Conservation (phyloP, 352 stramenopile genomes). For the Poterioochromonas sp. region DNA sequence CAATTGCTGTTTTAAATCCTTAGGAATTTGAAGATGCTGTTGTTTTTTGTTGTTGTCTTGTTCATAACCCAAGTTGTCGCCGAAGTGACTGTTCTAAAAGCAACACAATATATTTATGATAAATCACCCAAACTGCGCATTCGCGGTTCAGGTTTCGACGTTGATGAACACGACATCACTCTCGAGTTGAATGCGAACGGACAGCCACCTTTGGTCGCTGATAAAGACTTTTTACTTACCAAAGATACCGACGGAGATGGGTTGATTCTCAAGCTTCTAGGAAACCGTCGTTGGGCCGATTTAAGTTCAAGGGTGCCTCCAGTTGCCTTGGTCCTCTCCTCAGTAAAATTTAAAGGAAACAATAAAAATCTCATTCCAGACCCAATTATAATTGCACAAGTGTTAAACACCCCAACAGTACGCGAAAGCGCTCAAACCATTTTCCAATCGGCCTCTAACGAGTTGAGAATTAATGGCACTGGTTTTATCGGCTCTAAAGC, state of each 20-base stretch:
- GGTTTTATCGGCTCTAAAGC: slow-evolving; percentile 21
- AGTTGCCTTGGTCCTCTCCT: neutral
- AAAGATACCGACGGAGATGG: slow-evolving; percentile 29
- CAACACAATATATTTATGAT: slow-evolving; percentile 36
- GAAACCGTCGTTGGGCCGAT: slow-evolving; percentile 26
- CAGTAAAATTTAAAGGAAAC: neutral
- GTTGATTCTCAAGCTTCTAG: slow-evolving; percentile 23
- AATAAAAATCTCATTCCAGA: slow-evolving; percentile 22
- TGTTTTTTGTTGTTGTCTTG: neutral
- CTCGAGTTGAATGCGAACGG: neutral
- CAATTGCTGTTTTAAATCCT: no score
- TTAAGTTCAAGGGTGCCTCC: slow-evolving; percentile 1
- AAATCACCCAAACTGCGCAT: slow-evolving; percentile 37
- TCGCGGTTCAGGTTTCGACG: slow-evolving; percentile 35
- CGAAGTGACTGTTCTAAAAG: slow-evolving; percentile 38
- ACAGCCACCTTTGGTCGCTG: neutral
- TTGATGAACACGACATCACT: slow-evolving; percentile 19
- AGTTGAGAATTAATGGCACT: slow-evolving; percentile 31
- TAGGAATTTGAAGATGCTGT: no score
- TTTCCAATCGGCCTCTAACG: slow-evolving; percentile 21
- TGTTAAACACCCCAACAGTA: slow-evolving; percentile 25
- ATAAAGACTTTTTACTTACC: slow-evolving; percentile 30
- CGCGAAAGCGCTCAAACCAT: neutral
- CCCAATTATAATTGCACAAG: slow-evolving; percentile 28
- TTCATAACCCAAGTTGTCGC: neutral